Evolutionary conservation across 345 rosid genomes (phyloP), one percentile per base, ranked within the genome.

Genomic region (Isatis tinctoria): DNA sequence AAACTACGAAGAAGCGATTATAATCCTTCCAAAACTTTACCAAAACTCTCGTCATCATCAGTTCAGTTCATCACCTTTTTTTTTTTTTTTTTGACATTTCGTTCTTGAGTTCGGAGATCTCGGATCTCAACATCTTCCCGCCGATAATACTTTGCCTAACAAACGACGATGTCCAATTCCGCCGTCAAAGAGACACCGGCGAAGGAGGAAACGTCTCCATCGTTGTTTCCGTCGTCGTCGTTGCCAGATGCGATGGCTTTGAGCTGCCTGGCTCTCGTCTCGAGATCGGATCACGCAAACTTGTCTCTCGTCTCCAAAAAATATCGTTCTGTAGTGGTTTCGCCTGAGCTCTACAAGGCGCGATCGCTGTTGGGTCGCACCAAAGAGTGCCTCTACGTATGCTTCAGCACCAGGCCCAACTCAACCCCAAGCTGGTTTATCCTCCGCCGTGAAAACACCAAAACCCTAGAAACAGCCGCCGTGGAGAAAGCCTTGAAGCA

Each of bases 301-400:
- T 89, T 89, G 40, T 78, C 83, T 27, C 73, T 77, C 2, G 88
- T 89, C 81, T 87, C 93, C 30, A 87, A 80, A 52, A 40, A 83
- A 22, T 72, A 86, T 60, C 85, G 49, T 7, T 69, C 86, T 18
- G 61, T 82, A 53, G 26, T 91, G 60, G 64, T 74, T 6, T 89
- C 93, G 17, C 72, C 86, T 8, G 77, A 76, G 63, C 67, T 86
- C 64, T 84, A 80, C 83, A 39, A 83, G 57, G 67, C 80, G 4
- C 87, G 97, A 64, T 73, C 77, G 35, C 39, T 9, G 4, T 12
- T 49, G 6, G 62, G 72, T 40, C 45, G 60, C 68, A 40, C 84
- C 10, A 65, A 88, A 36, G 79, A 82, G 70, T 66, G 67, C 67
- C 88, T 89, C 78, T 84, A 86, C 81, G 74, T 89, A 75, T 74